These are phyloP conservation scores for Takakia lepidozioides DNA, from an alignment of 225 moss, liverwort and hornwort species.

Conservation along the genomic window DNA sequence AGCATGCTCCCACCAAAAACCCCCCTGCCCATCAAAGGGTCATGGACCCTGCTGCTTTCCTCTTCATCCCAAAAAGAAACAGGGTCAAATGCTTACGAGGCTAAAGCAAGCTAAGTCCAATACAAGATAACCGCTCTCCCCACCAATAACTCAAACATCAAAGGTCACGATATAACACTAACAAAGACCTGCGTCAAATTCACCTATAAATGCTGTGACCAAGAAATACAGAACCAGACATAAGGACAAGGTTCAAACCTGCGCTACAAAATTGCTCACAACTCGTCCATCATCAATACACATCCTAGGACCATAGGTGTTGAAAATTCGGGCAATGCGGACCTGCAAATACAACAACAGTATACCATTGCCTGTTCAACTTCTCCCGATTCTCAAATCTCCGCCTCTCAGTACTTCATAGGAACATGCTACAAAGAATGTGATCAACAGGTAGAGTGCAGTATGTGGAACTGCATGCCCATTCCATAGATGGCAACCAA, in stretches of 20 bases:
- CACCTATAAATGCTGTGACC: neutral
- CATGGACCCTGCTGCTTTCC: too few relatives aligned
- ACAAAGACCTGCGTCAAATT: too few relatives aligned
- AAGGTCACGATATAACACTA: neutral
- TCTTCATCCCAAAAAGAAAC: too few relatives aligned
- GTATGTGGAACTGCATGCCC: neutral
- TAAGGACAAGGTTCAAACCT: too few relatives aligned
- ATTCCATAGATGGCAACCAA: neutral
- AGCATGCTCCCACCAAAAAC: too few relatives aligned
- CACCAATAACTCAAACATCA: neutral
- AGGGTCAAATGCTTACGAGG: too few relatives aligned
- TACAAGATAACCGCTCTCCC: neutral
- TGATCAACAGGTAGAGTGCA: neutral
- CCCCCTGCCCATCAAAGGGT: too few relatives aligned
- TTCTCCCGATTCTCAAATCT: too few relatives aligned
- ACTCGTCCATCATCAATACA: constrained; percentile 6
- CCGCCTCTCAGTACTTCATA: too few relatives aligned
- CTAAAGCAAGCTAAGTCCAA: neutral
- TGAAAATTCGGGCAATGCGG: constrained; percentile 3
- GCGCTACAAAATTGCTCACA: constrained; percentile 4
- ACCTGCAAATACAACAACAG: neutral
- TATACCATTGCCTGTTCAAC: too few relatives aligned
- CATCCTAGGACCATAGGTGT: constrained; percentile 5
- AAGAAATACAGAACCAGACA: too few relatives aligned
- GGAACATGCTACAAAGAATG: too few relatives aligned